Evolutionary conservation across 2,329 filamentous ascomycete species (phyloP).

Genomic region (Ascosphaera pollenicola): DNA sequence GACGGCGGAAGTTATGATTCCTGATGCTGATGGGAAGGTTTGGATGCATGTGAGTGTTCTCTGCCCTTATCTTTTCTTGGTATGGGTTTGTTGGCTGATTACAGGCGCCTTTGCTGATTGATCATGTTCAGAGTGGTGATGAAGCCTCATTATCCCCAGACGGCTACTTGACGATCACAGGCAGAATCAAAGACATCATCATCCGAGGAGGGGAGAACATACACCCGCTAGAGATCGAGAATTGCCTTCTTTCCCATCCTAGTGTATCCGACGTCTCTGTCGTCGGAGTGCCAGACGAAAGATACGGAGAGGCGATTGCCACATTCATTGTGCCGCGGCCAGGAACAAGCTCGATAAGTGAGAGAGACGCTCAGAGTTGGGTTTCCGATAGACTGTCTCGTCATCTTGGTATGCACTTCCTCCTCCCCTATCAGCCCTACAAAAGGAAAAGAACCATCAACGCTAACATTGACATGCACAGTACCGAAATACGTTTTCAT

Average conservation of each 20-base stretch:
- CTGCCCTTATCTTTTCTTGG: too few relatives aligned
- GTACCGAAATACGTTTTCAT: constrained; percentile 85
- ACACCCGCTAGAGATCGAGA: constrained; percentile 80
- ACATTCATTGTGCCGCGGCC: constrained; percentile 48
- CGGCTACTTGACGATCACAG: constrained; percentile 75
- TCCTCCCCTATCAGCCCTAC: too few relatives aligned
- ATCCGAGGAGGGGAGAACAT: constrained; percentile 94
- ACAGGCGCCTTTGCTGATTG: neutral
- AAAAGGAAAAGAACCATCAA: too few relatives aligned
- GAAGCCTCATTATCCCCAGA: constrained; percentile 67
- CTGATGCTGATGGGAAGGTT: constrained; percentile 31
- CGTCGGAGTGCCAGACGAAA: constrained; percentile 60
- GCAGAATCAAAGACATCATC: constrained; percentile 84
- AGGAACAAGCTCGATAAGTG: constrained; percentile 24
- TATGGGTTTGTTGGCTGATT: neutral
- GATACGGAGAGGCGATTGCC: constrained; percentile 68
- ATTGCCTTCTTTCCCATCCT: constrained; percentile 55
- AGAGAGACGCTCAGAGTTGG: constrained; percentile 45
- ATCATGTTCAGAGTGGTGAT: constrained; percentile 48
- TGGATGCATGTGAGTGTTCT: constrained; percentile 49
- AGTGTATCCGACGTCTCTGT: constrained; percentile 56
- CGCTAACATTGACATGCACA: constrained; percentile 6
- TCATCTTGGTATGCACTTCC: constrained; percentile 33
- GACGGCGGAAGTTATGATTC: constrained; percentile 46
- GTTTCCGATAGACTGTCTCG: constrained; percentile 49